phyloP scores from a whole-genome alignment of 1,139 yeast genomes.

The Saccharomyces hybrid region DNA sequence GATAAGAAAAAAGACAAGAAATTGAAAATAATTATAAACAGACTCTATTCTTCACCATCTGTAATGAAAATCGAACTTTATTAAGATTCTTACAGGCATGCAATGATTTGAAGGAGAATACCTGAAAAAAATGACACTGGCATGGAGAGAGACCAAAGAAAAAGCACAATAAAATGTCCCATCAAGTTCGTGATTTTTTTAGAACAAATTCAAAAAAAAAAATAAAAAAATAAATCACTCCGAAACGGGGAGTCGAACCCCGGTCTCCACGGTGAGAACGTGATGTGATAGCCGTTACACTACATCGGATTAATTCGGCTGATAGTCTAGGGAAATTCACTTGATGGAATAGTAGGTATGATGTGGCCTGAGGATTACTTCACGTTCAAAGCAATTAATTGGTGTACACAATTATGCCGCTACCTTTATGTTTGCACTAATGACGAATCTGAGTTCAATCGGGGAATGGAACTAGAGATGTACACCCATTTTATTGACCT shows the following conservation, averaged over 20 bases:
- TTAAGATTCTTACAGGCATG: too few relatives aligned
- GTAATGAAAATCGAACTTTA: too few relatives aligned
- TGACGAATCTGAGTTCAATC: background rate
- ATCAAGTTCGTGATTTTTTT: too few relatives aligned
- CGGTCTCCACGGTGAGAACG: constrained; percentile 32
- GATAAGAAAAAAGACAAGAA: too few relatives aligned
- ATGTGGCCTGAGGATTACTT: background rate
- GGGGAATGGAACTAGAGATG: background rate
- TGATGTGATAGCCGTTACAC: constrained; percentile 37
- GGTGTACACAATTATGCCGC: background rate
- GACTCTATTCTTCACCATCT: too few relatives aligned
- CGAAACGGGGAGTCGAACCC: constrained; percentile 38
- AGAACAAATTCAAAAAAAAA: too few relatives aligned
- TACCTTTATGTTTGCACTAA: background rate
- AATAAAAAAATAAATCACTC: constrained; percentile 15
- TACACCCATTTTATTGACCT: background rate
- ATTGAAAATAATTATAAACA: too few relatives aligned
- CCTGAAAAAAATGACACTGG: too few relatives aligned
- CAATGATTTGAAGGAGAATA: too few relatives aligned
- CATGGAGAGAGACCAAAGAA: too few relatives aligned
- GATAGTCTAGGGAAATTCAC: background rate
- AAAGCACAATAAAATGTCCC: too few relatives aligned
- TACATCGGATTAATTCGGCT: constrained; percentile 27
- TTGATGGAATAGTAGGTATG: background rate
- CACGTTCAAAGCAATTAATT: background rate